A percentile compares a stretch with the other conserved stretches of the same genome.
These are phyloP conservation scores for Laguncularia racemosa DNA, from an alignment of 345 rosid species.

Conservation along the genomic window DNA sequence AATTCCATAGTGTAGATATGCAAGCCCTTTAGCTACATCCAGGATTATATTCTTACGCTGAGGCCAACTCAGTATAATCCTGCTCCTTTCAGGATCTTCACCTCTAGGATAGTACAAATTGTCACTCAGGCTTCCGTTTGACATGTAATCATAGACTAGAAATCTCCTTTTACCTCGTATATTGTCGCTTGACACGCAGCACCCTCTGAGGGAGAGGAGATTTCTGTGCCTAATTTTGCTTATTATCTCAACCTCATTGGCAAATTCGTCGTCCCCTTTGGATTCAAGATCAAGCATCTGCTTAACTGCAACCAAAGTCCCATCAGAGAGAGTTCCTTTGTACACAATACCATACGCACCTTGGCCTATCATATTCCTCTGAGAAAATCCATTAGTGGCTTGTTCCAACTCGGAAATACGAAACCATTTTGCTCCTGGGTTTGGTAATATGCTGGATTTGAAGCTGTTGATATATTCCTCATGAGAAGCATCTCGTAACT, in stretches of 20 bases:
- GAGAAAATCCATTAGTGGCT: conserved; percentile 44
- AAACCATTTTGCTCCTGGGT: conserved; percentile 55
- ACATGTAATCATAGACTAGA: conserved; percentile 54
- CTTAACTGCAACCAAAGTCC: conserved; percentile 45
- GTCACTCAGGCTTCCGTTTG: conserved; percentile 44
- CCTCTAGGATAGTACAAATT: conserved; percentile 14
- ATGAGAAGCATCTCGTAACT: conserved; percentile 22
- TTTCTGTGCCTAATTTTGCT: conserved; percentile 58
- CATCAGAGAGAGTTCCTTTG: conserved; percentile 40
- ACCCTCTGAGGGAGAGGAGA: conserved; percentile 55
- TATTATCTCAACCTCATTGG: conserved; percentile 61
- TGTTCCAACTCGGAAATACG: conserved; percentile 31
- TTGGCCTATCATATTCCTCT: conserved; percentile 40
- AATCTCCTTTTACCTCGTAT: conserved; percentile 35
- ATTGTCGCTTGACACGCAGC: conserved; percentile 47
- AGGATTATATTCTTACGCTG: conserved; percentile 46
- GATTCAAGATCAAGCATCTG: conserved; percentile 37
- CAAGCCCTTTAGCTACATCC: conserved; percentile 51
- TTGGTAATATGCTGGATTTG: conserved; percentile 31
- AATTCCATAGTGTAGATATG: conserved; percentile 50
- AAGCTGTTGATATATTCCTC: conserved; percentile 26
- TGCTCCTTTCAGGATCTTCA: neutral
- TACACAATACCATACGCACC: conserved; percentile 45
- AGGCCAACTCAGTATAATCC: conserved; percentile 40
- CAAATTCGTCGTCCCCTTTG: conserved; percentile 44